Percentiles rank a stretch among this genome's conserved stretches.
phyloP scores from a whole-genome alignment of 2,329 filamentous ascomycete genomes.

The Stachybotrys echinatus region DNA sequence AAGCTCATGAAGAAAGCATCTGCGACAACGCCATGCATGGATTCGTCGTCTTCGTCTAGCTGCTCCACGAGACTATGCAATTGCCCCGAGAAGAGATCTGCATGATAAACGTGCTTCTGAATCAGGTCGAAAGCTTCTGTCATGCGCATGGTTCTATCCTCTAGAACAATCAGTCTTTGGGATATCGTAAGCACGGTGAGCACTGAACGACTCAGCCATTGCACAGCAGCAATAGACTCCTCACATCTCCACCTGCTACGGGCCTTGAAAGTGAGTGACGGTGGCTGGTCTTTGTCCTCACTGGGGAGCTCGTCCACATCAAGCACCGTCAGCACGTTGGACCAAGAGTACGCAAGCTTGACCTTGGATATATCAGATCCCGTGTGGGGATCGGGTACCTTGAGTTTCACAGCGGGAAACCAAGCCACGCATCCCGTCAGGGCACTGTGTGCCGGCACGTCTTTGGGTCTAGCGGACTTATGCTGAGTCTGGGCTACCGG shows the following conservation, averaged over 20 bases:
- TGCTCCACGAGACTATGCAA: conserved; percentile 81
- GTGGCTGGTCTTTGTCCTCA: conserved; percentile 70
- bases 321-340: conserved; percentile 89
- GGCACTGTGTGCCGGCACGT: conserved; percentile 81
- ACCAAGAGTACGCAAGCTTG: conserved; percentile 97
- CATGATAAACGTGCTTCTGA: conserved; percentile 87
- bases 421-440: conserved; percentile 93
- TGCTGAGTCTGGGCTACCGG: conserved; percentile 95
- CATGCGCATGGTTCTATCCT: conserved; percentile 82
- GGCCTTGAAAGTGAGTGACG: conserved; percentile 72
- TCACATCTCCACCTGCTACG: conserved; percentile 89
- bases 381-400: conserved; percentile 62
- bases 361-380: conserved; percentile 68
- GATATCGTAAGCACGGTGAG: conserved; percentile 89
- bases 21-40: conserved; percentile 92
- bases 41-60: conserved; percentile 77
- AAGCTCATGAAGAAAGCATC: conserved; percentile 99
- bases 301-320: conserved; percentile 72
- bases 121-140: conserved; percentile 93
- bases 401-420: conserved; percentile 94
- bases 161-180: conserved; percentile 85
- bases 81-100: conserved; percentile 84
- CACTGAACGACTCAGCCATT: conserved; percentile 94
- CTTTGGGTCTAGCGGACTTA: conserved; percentile 86
- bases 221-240: conserved; percentile 91